A percentile compares a stretch with the other conserved stretches of the same genome.
phyloP scores from a whole-genome alignment of 2,329 filamentous ascomycete genomes.

The Aspergillus ochraceus region DNA sequence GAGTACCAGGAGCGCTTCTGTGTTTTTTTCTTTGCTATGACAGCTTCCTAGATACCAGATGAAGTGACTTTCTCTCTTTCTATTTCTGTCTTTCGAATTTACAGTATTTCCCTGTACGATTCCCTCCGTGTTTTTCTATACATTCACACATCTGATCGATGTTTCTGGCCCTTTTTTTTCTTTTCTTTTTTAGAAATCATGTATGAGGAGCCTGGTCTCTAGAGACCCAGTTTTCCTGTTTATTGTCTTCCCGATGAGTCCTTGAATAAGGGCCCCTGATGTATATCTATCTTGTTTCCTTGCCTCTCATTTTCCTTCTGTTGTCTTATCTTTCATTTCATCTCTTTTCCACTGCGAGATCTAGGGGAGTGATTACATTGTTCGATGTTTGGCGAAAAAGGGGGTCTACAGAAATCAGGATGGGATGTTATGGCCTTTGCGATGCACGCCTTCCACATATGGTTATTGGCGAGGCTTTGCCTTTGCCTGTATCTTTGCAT shows the following conservation, averaged over 20 bases:
- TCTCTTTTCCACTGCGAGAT: constrained; percentile 2
- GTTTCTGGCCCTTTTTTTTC: constrained; percentile 1
- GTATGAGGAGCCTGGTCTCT: constrained; percentile 9
- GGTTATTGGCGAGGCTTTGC: constrained; percentile 1
- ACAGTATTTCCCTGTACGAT: constrained; percentile 15
- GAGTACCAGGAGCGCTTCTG: constrained; percentile 10
- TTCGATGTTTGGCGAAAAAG: constrained; percentile 6
- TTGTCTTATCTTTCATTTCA: constrained; percentile 10
- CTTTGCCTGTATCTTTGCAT: constrained; percentile 6
- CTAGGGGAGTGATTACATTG: constrained; percentile 3
- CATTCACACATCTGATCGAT: constrained; percentile 7
- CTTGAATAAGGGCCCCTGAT: constrained; percentile 9
- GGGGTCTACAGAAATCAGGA: not conserved
- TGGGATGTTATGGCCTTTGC: not conserved
- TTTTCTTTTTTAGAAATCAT: constrained; percentile 14
- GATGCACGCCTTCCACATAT: not conserved
- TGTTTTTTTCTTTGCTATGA: constrained; percentile 16
- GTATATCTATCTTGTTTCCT: constrained; percentile 15
- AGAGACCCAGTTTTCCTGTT: not conserved
- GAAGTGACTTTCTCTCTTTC: constrained; percentile 18
- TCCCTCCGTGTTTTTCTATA: constrained; percentile 10
- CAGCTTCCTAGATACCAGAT: constrained; percentile 29
- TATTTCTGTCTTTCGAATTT: constrained; percentile 6
- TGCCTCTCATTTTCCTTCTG: constrained; percentile 10
- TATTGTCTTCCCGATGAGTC: not conserved